Evolutionary conservation across 768 basidiomycete genomes (phyloP), one percentile per base, ranked within the genome.

Genomic region (Tubosaeta brunneosetosa): DNA sequence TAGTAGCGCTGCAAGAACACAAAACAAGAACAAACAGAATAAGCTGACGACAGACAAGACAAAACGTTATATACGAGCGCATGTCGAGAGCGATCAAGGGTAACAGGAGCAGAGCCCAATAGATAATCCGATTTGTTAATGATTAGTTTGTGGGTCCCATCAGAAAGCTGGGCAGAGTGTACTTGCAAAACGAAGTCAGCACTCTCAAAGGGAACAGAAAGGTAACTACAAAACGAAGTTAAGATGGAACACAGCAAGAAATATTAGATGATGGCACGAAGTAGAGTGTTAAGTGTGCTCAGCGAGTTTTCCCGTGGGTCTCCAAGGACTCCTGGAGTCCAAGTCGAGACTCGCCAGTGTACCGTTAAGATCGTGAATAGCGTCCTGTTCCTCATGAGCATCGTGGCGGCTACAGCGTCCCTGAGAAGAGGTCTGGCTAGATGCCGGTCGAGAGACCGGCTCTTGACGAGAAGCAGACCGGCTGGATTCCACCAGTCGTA

Each of bases 311-410:
- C 52, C 55, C 14, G 60, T 61, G 48, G 60, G 51, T 53, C 58
- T 68, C 73, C 73, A 74, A n/a, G 66, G 65, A 29, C 52, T 64
- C 51, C 63, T 66, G 53, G 69, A 58, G 61, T 84, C 85, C 51
- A 91, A 70, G 57, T 88, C 78, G 14, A 91, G 78, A 65, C 83
- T 88, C 32, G 88, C 86, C 36, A 91, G 74, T 27, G 84, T 88
- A 19, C 85, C 84, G 60, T 87, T 90, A 48, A 91, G 67, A 67
- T 89, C 87, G 36, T 81, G 80, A 58, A 91, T 77, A 29, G 66
- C 47, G 53, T 85, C 83, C 16, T 76, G 73, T 45, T 80, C 80
- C 53, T 71, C 64, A 44, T 57, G 58, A 47, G 55, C 34, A 52
- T 64, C 58, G 52, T 61, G 66, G 46, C 62, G 56, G 37, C 48